Percentiles rank a stretch among this genome's conserved stretches.
Evolutionary conservation across 169 alveolate species (phyloP).

Genomic region (Cryptosporidium sp.): DNA sequence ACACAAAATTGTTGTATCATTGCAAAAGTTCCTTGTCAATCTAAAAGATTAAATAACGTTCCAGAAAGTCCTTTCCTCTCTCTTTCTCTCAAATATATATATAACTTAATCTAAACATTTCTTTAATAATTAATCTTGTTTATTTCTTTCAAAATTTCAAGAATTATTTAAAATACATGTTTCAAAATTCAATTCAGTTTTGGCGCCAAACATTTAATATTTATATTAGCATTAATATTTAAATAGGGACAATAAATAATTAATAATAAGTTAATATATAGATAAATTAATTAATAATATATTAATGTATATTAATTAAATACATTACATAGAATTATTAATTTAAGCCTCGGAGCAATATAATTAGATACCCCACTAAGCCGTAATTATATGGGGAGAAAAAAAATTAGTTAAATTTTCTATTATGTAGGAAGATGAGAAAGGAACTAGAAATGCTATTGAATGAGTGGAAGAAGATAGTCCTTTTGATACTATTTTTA

Average conservation of each 20-base stretch:
- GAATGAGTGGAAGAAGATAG: not conserved
- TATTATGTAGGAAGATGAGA: constrained; percentile 60
- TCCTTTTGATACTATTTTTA: not conserved
- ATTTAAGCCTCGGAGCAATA: constrained; percentile 18
- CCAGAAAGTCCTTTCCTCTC: too few relatives aligned
- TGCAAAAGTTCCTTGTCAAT: not conserved
- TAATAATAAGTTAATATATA: not conserved
- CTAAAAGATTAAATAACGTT: not conserved
- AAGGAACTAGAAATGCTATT: not conserved
- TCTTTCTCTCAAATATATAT: too few relatives aligned
- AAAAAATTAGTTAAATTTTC: not conserved
- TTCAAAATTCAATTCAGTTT: not conserved
- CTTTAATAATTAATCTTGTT: not conserved
- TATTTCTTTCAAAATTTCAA: too few relatives aligned
- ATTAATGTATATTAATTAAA: not conserved
- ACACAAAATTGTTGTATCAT: not conserved
- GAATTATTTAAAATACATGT: not conserved
- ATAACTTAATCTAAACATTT: too few relatives aligned
- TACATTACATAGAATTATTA: not conserved
- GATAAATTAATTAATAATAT: too few relatives aligned
- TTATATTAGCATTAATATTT: not conserved
- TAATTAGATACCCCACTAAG: constrained; percentile 58
- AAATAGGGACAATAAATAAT: not conserved
- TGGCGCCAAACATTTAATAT: not conserved
- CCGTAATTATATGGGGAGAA: not conserved